Percentiles rank a stretch among this genome's conserved stretches.
Evolutionary conservation across 768 basidiomycete species (phyloP).

Genomic region (Postia placenta): DNA sequence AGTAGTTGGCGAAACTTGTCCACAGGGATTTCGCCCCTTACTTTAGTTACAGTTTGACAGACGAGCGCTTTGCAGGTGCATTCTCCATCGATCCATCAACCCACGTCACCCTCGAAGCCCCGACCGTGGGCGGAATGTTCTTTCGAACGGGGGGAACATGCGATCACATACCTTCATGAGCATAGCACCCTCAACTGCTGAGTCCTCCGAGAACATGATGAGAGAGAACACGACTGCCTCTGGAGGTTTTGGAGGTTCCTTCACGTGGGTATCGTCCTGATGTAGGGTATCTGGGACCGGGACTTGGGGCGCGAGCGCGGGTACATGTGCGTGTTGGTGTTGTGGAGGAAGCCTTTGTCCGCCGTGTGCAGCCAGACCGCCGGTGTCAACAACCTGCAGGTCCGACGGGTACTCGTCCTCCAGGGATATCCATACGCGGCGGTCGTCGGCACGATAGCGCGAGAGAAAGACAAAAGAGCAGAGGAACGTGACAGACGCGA

Average conservation of each 20-base stretch:
- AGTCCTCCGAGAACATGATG: constrained; percentile 37
- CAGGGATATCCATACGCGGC: background rate
- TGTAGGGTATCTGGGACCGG: background rate
- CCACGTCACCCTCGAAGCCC: too few relatives aligned
- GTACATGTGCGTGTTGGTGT: background rate
- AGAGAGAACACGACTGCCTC: constrained; percentile 37
- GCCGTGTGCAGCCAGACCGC: too few relatives aligned
- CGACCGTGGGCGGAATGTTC: too few relatives aligned
- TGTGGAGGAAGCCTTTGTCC: constrained; percentile 1
- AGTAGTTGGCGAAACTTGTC: too few relatives aligned
- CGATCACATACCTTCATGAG: constrained; percentile 33
- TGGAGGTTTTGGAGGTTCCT: background rate
- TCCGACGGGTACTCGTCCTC: background rate
- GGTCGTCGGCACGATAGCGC: background rate
- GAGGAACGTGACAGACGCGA: constrained; percentile 7
- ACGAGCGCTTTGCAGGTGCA: too few relatives aligned
- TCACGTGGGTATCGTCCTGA: background rate
- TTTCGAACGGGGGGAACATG: too few relatives aligned
- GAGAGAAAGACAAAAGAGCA: constrained; percentile 10
- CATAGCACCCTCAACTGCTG: constrained; percentile 36
- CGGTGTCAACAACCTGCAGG: too few relatives aligned
- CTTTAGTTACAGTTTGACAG: too few relatives aligned
- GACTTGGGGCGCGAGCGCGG: background rate
- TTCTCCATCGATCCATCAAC: too few relatives aligned
- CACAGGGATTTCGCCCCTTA: too few relatives aligned